These are phyloP conservation scores for Boletus sp. DNA, from an alignment of 1,284 basidiomycete genomes.

Conservation along the genomic window DNA sequence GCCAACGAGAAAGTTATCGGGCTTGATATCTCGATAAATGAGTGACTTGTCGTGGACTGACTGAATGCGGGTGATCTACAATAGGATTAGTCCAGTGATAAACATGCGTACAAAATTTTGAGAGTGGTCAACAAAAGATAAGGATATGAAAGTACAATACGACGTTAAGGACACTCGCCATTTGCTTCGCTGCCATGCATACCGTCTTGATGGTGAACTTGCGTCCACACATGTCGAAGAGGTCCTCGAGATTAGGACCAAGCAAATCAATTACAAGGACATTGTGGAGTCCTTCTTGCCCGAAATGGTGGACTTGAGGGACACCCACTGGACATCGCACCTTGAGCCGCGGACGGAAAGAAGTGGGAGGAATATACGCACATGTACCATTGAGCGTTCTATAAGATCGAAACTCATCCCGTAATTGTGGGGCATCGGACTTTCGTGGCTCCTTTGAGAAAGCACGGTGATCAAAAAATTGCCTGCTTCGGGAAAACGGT, in stretches of 20 bases:
- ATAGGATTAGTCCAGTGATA: constrained; percentile 9
- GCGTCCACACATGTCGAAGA: constrained; percentile 98
- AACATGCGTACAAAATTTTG: background rate
- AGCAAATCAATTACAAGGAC: constrained; percentile 95
- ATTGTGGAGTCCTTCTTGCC: constrained; percentile 97
- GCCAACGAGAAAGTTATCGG: constrained; percentile 97
- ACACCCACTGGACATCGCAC: constrained; percentile 66
- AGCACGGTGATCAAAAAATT: constrained; percentile 14
- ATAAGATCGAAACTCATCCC: constrained; percentile 97
- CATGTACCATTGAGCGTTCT: constrained; percentile 91
- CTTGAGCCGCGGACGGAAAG: constrained; percentile 16
- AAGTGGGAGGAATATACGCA: constrained; percentile 43
- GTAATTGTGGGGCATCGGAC: constrained; percentile 94
- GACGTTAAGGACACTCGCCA: constrained; percentile 57
- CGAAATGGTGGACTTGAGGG: constrained; percentile 98
- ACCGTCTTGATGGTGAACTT: constrained; percentile 98
- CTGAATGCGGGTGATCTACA: constrained; percentile 91
- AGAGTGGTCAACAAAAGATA: background rate
- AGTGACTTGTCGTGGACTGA: constrained; percentile 97
- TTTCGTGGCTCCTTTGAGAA: constrained; percentile 86
- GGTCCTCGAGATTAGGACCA: constrained; percentile 93
- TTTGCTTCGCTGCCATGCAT: constrained; percentile 97
- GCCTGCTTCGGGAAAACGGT: constrained; percentile 15
- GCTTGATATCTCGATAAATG: constrained; percentile 99
- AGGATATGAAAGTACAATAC: constrained; percentile 3